Evolutionary conservation across 495 filamentous ascomycete genomes (phyloP), one percentile per base, ranked within the genome.

Genomic region (Daldinia loculata): DNA sequence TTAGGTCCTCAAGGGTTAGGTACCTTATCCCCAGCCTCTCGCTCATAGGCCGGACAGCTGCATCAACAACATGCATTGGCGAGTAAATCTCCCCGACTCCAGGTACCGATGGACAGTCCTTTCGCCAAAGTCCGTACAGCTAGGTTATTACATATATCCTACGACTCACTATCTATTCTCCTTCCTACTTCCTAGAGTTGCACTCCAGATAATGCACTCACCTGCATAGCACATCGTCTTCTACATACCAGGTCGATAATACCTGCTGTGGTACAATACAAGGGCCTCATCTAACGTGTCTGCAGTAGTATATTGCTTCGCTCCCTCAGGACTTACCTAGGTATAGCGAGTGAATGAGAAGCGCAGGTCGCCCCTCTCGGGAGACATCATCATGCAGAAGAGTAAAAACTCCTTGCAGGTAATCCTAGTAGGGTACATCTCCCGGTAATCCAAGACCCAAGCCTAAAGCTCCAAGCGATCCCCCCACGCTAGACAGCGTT

Each of bases 381-480:
- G 43, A 73, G 66, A 69, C 70, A 73, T 70, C 70, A 73, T 70
- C 70, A 65, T 73, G 70, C 70, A 73, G 70, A 55, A 66, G 62
- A 51, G 62, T 61, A 67, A 39, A 63, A 59, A 65, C 56, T 72
- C 68, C 63, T 72, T 72, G 69, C 69, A 72, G 69, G 11, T 7
- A 64, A 38, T 7, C 60, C 70, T 56, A 48, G 70, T 61, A 52
- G 48, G 45, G 66, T 63, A 63, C 69, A 72, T 72, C 69, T 72
- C 69, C 64, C 69, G 69, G 69, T 56, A 68, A 63, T 63, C 52
- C 61, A 63, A 64, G 61, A 45, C 61, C 36, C 62, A 64, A 61
- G 27, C 36, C 36, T 56, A 56, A 70, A 66, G 53, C 38, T 22
- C 53, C 30, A 51, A 56, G 24, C 24, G 11, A 11, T 32, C 56